Percentiles rank a stretch among this genome's conserved stretches.
These are phyloP conservation scores for Chlamydomonas eustigma DNA, from an alignment of 139 green algal genomes.

Conservation along the genomic window DNA sequence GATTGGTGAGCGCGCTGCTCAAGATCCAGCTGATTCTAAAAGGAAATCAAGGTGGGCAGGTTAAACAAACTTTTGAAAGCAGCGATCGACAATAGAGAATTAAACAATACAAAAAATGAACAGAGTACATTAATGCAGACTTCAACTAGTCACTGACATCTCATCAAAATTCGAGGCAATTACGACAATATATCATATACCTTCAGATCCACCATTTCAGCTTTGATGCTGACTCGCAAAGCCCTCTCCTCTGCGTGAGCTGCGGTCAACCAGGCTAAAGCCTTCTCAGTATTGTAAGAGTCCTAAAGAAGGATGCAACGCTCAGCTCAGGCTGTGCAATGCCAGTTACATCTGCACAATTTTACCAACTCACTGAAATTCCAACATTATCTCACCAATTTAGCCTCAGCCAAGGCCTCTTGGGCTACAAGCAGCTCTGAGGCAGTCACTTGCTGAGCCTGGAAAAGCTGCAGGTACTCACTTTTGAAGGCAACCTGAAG, in stretches of 20 bases:
- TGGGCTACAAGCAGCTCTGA: constrained; percentile 49
- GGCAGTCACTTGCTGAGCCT: constrained; percentile 37
- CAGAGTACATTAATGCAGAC: no score
- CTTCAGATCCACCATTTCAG: constrained; percentile 21
- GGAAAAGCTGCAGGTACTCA: constrained; percentile 42
- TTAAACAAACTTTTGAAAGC: background rate
- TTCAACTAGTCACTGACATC: no score
- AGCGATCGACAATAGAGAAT: background rate
- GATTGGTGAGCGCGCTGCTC: constrained; percentile 47
- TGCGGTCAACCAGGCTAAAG: constrained; percentile 39
- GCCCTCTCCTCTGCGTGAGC: constrained; percentile 44
- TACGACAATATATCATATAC: no score
- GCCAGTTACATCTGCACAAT: no score
- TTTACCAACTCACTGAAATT: background rate
- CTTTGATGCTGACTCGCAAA: constrained; percentile 22
- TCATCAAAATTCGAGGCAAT: no score
- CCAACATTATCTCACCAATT: constrained; percentile 2
- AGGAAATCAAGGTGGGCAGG: background rate
- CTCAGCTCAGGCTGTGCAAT: background rate
- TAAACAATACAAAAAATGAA: no score
- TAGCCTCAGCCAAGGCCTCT: constrained; percentile 41
- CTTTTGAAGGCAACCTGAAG: constrained; percentile 23
- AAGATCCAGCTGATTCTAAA: constrained; percentile 12
- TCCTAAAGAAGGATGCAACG: no score
- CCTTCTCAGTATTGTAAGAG: constrained; percentile 40